A percentile compares a stretch with the other conserved stretches of the same genome.
phyloP scores from a whole-genome alignment of 208 protist genomes.

The Leishmania mexicana region DNA sequence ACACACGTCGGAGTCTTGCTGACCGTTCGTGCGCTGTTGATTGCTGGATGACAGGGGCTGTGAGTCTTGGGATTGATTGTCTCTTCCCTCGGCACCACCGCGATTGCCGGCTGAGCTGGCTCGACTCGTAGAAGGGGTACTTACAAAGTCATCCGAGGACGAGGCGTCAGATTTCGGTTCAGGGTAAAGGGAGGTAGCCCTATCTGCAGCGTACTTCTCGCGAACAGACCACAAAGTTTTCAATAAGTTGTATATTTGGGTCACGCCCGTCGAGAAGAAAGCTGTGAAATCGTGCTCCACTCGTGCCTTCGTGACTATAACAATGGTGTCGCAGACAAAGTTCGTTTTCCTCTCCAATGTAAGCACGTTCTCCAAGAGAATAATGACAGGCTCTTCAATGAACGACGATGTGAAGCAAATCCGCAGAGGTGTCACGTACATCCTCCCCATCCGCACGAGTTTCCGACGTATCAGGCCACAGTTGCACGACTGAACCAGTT shows the following conservation, averaged over 20 bases:
- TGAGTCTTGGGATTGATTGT: slow-evolving; percentile 7
- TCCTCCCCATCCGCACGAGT: slow-evolving; percentile 54
- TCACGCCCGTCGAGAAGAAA: slow-evolving; percentile 42
- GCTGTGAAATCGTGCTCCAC: slow-evolving; percentile 51
- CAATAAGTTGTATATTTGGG: slow-evolving; percentile 50
- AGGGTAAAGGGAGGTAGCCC: slow-evolving; percentile 9
- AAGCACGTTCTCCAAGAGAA: slow-evolving; percentile 50
- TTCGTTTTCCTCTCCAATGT: slow-evolving; percentile 35
- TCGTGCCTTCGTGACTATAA: slow-evolving; percentile 28
- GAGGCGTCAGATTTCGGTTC: slow-evolving; percentile 1
- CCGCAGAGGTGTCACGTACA: slow-evolving; percentile 59
- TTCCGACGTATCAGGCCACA: slow-evolving; percentile 43
- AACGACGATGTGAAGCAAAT: slow-evolving; percentile 64
- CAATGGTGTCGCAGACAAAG: slow-evolving; percentile 54
- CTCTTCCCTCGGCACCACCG: slow-evolving; percentile 8
- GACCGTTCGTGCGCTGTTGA: neutral
- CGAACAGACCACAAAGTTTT: slow-evolving; percentile 59
- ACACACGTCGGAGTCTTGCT: slow-evolving; percentile 8
- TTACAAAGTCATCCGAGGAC: neutral
- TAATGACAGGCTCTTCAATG: slow-evolving; percentile 39
- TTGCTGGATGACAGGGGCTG: slow-evolving; percentile 1
- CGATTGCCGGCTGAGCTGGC: slow-evolving; percentile 1
- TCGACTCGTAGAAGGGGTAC: neutral
- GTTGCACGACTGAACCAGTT: slow-evolving; percentile 48
- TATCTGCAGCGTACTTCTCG: slow-evolving; percentile 35